Evolutionary conservation across 306 rosid species (phyloP), one percentile per base, ranked within the genome.

Genomic region (Corylus avellana): DNA sequence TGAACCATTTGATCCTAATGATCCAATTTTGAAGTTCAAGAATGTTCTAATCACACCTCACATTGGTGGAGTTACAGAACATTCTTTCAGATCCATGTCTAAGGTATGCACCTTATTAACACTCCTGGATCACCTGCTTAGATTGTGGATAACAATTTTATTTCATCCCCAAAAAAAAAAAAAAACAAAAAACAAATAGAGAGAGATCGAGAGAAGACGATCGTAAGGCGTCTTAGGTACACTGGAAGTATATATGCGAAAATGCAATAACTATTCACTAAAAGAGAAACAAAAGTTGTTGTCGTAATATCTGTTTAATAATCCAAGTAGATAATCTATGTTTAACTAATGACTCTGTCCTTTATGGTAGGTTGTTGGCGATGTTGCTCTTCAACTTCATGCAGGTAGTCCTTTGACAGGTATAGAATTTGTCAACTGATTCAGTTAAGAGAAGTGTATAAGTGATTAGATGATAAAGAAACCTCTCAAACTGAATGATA

Each of bases 21-120:
- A 91, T 77, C 91, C 80, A 55, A 86, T 94, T 85, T 79, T 92
- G 78, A 85, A 88, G 85, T 86, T 86, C 80, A 81, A 81, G 81
- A 94, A 94, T 80, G 92, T 89, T 81, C 63, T 91, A 80, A 75
- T 90, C 84, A 94, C 98, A 37, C 97, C 98, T 82, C 98, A 94
- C 81, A 85, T 94, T 62, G 98, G 93, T 39, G 97, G 98, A 20
- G 92, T 92, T 53, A 92, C 97, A 1, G 98, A 94, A 77, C 61
- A 76, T 68, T 86, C 98, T 73, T 94, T 86, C 73, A 85, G 97
- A 84, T 58, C 90, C 83, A 92, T 90, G 98, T 89, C 98, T 64
- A 94, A 92, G 97, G 97, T 92, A 73, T 72, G 80, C 56, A 55
- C 29, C 48, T 73, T 32, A 4, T 69, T 77, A 53, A 64, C 39